These are phyloP conservation scores for Crithidia brevicula DNA, from an alignment of 208 protist species.

Conservation along the genomic window DNA sequence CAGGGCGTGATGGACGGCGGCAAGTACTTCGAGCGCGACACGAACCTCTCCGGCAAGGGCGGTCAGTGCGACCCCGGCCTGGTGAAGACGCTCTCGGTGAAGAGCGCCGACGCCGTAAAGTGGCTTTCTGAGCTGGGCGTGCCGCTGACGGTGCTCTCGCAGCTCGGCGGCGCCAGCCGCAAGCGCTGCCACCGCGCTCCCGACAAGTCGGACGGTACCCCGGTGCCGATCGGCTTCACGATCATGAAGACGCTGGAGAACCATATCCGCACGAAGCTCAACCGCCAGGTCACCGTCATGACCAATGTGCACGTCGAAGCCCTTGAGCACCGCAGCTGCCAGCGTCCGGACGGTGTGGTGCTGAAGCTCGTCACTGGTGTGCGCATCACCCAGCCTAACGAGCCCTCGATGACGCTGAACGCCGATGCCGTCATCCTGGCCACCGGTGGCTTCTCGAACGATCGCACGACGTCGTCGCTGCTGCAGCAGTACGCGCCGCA, in stretches of 20 bases:
- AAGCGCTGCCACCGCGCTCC: conserved; percentile 89
- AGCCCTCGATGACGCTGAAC: conserved; percentile 40
- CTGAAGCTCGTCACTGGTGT: conserved; percentile 61
- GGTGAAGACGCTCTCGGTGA: conserved; percentile 83
- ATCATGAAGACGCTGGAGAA: conserved; percentile 89
- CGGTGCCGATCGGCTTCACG: conserved; percentile 88
- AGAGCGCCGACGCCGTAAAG: conserved; percentile 75
- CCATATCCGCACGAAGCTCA: conserved; percentile 68
- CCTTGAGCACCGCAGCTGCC: conserved; percentile 43
- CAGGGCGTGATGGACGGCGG: conserved; percentile 63
- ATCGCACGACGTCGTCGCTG: conserved; percentile 60
- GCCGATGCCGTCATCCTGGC: conserved; percentile 89
- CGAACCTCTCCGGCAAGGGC: conserved; percentile 65
- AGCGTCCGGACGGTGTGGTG: conserved; percentile 42
- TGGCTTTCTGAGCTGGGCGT: conserved; percentile 86
- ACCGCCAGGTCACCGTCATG: conserved; percentile 69
- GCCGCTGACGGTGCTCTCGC: conserved; percentile 80
- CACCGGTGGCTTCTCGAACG: conserved; percentile 90
- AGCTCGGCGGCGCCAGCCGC: conserved; percentile 91
- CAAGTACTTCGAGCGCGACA: conserved; percentile 87
- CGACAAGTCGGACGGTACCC: conserved; percentile 72
- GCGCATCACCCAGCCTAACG: conserved; percentile 20
- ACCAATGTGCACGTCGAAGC: conserved; percentile 46
- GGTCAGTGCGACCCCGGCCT: conserved; percentile 76
- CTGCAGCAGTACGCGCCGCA: conserved; percentile 82